Base-by-base conservation (phyloP, 2,329 filamentous ascomycete species). In the Whalleya microplaca region DNA sequence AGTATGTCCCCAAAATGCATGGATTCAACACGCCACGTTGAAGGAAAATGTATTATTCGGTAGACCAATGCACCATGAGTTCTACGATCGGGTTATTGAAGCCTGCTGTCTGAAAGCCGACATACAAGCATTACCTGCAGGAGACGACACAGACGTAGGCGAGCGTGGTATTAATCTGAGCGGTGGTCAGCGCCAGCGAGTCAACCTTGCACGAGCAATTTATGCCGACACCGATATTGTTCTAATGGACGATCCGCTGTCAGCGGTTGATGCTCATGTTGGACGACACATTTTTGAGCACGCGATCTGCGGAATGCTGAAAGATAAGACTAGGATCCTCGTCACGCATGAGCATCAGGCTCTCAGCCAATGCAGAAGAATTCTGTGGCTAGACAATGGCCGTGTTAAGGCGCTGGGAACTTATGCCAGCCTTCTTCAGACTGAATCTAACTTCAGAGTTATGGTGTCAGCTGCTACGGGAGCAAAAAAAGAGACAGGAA, bases 111-210 rank as follows among this genome's bases (percentile, higher is more conserved):
- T 97, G 6, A 80, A 87, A 41, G 84, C 89, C 0, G 93, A 97
- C 78, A 75, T 97, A 4, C 90, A 96, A 37, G 95, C 96, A 84
- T 80, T 97, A 16, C 91, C 93, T 0, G 84, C 88, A 50, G 89
- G 91, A 16, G 93, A 96, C 66, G 73, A 83, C 66, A 97, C 93
- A 0, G 92, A 96, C 71, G 95, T 96, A 68, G 93, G 93, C 27
- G 93, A 96, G 72, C 85, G 91, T 56, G 93, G 93, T 50, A 96
- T 96, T 66, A 96, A 91, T 2, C 89, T 97, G 1, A 96, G 91
- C 14, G 93, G 93, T 54, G 93, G 93, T 0, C 93, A 97, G 73
- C 96, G 96, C 73, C 92, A 96, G 72, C 85, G 93, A 8, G 78
- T 97, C 63, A 96, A 96, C 70, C 96, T 97, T 66, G 93, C 93